Conservation (phyloP, 2,329 filamentous ascomycete species). For the Colletotrichum sidae region DNA sequence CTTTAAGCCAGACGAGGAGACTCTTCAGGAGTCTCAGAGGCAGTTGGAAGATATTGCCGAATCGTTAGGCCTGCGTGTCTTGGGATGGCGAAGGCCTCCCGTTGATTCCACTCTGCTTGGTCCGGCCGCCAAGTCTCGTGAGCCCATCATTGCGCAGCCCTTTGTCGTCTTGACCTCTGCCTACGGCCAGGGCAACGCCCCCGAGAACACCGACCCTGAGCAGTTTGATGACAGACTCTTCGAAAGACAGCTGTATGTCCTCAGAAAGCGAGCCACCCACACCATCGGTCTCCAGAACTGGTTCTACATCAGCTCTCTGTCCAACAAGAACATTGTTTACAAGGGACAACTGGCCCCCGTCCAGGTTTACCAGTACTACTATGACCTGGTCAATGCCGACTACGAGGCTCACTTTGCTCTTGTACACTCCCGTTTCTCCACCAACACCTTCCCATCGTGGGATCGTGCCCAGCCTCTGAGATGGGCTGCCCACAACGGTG, state of each 20-base stretch:
- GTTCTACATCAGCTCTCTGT: slow-evolving; percentile 98
- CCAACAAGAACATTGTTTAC: slow-evolving; percentile 99
- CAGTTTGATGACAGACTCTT: slow-evolving; percentile 87
- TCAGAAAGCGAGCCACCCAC: slow-evolving; percentile 95
- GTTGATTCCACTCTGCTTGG: slow-evolving; percentile 93
- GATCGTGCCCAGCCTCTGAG: slow-evolving; percentile 95
- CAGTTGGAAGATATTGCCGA: slow-evolving; percentile 95
- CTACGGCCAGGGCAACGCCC: slow-evolving; percentile 84
- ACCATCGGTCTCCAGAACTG: slow-evolving; percentile 96
- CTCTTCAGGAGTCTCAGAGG: slow-evolving; percentile 88
- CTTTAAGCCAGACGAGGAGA: slow-evolving; percentile 96
- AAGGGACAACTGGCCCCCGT: slow-evolving; percentile 95
- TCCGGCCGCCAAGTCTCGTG: slow-evolving; percentile 90
- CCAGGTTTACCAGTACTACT: slow-evolving; percentile 98
- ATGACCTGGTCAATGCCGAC: slow-evolving; percentile 95
- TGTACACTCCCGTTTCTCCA: slow-evolving; percentile 97
- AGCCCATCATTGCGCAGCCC: slow-evolving; percentile 94
- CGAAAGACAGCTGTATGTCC: slow-evolving; percentile 92
- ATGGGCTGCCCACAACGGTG: slow-evolving; percentile 98
- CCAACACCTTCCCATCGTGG: slow-evolving; percentile 98
- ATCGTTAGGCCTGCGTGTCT: slow-evolving; percentile 85
- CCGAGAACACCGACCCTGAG: slow-evolving; percentile 81
- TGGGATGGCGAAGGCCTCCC: slow-evolving; percentile 97
- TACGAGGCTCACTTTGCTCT: slow-evolving; percentile 97
- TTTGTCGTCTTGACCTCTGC: slow-evolving; percentile 90